Evolutionary conservation across 2,329 filamentous ascomycete species (phyloP).

Genomic region (Ilyonectria destructans): DNA sequence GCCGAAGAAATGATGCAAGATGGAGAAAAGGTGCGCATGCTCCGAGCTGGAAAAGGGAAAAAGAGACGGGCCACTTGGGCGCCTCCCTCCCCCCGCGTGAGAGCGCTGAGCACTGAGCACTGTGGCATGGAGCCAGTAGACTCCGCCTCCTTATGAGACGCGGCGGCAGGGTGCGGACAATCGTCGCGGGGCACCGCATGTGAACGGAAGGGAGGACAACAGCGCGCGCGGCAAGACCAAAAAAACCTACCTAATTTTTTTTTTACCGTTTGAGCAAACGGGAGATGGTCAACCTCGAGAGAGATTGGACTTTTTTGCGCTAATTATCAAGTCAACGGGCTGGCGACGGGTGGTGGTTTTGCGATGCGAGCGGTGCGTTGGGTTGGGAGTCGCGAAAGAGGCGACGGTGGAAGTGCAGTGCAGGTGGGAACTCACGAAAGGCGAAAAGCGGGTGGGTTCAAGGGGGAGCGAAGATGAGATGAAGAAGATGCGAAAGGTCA

Average conservation of each 20-base stretch:
- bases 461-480: slow-evolving; percentile 37
- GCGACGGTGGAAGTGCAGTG: slow-evolving; percentile 36
- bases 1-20: slow-evolving; percentile 11
- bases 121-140: slow-evolving; percentile 3
- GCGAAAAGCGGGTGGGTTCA: slow-evolving; percentile 12
- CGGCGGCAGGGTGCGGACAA: slow-evolving; percentile 23
- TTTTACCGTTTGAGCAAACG: slow-evolving; percentile 15
- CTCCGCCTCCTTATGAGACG: slow-evolving; percentile 22
- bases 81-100: slow-evolving; percentile 14
- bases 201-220: slow-evolving; percentile 9
- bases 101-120: slow-evolving; percentile 15
- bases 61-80: slow-evolving; percentile 23
- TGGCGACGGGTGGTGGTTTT: slow-evolving; percentile 10
- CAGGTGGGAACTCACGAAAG: slow-evolving; percentile 24
- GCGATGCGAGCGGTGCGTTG: slow-evolving; percentile 18
- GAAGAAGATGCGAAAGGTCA: slow-evolving; percentile 35
- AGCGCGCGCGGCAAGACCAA: slow-evolving; percentile 14
- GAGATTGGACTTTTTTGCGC: slow-evolving; percentile 33
- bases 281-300: slow-evolving; percentile 5
- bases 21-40: slow-evolving; percentile 12
- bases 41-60: slow-evolving; percentile 14
- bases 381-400: slow-evolving; percentile 35
- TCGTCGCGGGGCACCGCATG: slow-evolving; percentile 26
- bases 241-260: slow-evolving; percentile 7
- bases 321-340: slow-evolving; percentile 41